phyloP scores from a whole-genome alignment of 441 rosid genomes.

The Melastoma candidum region DNA sequence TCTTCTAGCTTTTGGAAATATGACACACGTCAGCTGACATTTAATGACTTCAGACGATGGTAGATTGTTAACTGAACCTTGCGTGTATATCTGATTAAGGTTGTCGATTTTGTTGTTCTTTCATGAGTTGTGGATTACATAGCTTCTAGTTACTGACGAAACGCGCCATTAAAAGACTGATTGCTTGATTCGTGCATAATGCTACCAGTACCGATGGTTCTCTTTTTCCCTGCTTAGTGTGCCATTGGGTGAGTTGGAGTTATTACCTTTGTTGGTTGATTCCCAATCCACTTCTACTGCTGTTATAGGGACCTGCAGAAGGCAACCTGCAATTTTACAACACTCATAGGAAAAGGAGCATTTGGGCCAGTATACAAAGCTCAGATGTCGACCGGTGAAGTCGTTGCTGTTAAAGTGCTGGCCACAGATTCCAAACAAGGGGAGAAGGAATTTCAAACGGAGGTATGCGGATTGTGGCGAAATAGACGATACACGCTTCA shows the following conservation, averaged over 20 bases:
- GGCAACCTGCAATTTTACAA: constrained; percentile 83
- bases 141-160: too few species aligned
- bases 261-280: background rate
- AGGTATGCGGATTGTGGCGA: constrained; percentile 34
- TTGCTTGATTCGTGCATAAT: too few species aligned
- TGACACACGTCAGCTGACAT: background rate
- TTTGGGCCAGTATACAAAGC: constrained; percentile 98
- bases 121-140: too few species aligned
- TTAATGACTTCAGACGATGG: too few species aligned
- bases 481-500: too few species aligned
- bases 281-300: constrained; percentile 6
- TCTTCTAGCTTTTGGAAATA: background rate
- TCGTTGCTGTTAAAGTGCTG: constrained; percentile 88
- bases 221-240: background rate
- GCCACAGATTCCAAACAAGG: constrained; percentile 98
- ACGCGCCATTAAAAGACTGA: too few species aligned
- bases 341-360: constrained; percentile 91
- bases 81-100: too few species aligned
- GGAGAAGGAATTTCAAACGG: constrained; percentile 92
- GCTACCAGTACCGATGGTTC: too few species aligned
- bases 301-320: constrained; percentile 85
- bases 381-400: constrained; percentile 84
- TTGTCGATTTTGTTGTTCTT: too few species aligned
- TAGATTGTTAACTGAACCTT: too few species aligned
- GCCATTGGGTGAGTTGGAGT: constrained; percentile 1